Base-by-base conservation (phyloP, 139 green algal genomes). In the Zygnema cylindricum region DNA sequence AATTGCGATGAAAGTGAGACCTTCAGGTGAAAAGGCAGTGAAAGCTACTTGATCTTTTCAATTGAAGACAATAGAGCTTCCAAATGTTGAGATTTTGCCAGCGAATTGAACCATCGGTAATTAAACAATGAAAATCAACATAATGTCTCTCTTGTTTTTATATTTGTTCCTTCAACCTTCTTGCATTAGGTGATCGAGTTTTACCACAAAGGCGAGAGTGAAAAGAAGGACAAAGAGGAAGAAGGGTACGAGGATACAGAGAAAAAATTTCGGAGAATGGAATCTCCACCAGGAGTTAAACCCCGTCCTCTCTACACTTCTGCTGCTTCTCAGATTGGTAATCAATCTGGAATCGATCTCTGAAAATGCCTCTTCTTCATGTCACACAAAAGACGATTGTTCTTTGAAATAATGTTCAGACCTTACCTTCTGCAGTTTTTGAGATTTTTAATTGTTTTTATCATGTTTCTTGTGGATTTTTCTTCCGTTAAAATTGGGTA, bases 241-340 rank as follows among this genome's bases (percentile, higher is more conserved):
- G 88, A 77, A 32, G 85, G 77, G 32, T 79, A 88, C n/a, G n/a
- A n/a, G 43, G 39, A 42, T 0, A 2, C 11, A 82, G 38, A 41
- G 1, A 22, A 25, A 40, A 33, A 43, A 25, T 83, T 84, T 57
- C 77, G 83, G 16, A n/a, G 42, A 36, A 77, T 43, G 40, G 32
- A 73, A 41, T 41, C 81, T n/a, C 81, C 79, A 11, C 43, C 79
- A 69, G 86, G 55, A 3, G 30, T n/a, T 36, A 71, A 77, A 0
- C 42, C 71, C 32, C 23, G 39, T 41, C 95, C 95, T 2, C 92
- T 97, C 38, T 96, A 95, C 89, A 88, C 94, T 39, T 91, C 87
- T 82, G 96, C 95, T 32, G 94, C 95, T 16, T 86, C 81, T 38
- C 95, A 97, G 86, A 93, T 97, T 82, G 95, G 95, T 86, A 1